A percentile compares a stretch with the other conserved stretches of the same genome.
These are phyloP conservation scores for Fusarium sp. DNA, from an alignment of 2,329 filamentous ascomycete species.

Conservation along the genomic window DNA sequence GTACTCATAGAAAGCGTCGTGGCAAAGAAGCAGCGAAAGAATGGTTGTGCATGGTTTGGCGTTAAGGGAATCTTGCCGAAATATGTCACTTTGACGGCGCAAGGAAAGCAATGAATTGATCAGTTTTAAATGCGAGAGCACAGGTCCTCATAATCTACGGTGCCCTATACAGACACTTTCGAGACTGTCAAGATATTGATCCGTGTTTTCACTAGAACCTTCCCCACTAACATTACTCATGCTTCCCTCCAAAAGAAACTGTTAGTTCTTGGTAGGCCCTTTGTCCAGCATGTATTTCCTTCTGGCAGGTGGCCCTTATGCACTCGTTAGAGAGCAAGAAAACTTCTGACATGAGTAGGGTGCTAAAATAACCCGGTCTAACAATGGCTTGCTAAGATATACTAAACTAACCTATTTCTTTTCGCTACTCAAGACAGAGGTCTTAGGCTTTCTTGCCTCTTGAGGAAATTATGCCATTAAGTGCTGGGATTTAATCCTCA, in stretches of 20 bases:
- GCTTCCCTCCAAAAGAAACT: background rate
- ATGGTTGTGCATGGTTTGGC: slow-evolving; percentile 45
- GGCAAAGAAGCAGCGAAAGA: slow-evolving; percentile 18
- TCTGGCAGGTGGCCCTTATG: background rate
- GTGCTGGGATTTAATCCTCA: background rate
- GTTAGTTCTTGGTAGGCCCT: background rate
- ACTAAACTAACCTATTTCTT: background rate
- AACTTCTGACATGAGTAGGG: background rate
- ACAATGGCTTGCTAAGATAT: background rate
- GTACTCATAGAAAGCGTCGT: slow-evolving; percentile 39
- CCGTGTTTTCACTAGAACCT: background rate
- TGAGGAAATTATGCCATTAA: background rate
- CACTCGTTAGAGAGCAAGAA: background rate
- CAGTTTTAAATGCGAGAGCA: slow-evolving; percentile 19
- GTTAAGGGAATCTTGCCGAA: slow-evolving; percentile 44
- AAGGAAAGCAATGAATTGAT: slow-evolving; percentile 40
- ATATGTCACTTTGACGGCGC: slow-evolving; percentile 42
- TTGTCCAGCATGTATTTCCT: background rate
- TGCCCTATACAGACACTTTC: slow-evolving; percentile 8
- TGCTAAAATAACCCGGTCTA: background rate
- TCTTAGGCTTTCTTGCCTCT: background rate
- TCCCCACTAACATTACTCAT: background rate
- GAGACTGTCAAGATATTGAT: background rate
- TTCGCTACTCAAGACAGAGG: background rate
- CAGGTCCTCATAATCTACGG: slow-evolving; percentile 21